Evolutionary conservation across 495 filamentous ascomycete species (phyloP).

Genomic region (Lasiosphaeria miniovina): DNA sequence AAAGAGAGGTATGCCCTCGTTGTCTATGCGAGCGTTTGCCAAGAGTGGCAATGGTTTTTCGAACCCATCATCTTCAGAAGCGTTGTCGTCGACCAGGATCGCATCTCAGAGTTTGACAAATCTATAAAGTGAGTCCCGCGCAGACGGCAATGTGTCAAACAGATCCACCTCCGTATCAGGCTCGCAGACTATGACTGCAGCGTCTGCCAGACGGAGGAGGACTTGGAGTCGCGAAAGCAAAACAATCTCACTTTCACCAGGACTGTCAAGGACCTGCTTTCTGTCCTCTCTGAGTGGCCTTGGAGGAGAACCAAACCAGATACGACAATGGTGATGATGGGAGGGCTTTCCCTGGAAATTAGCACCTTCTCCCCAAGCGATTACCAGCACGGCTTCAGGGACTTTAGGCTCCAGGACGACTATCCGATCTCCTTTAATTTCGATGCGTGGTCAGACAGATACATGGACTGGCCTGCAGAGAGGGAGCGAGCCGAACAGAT

Average conservation of each 20-base stretch:
- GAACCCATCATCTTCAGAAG: slow-evolving; percentile 1
- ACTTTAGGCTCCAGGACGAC: slow-evolving; percentile 8
- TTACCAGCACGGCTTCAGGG: slow-evolving; percentile 7
- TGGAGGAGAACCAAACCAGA: not conserved
- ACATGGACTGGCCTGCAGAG: not conserved
- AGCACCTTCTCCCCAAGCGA: slow-evolving; percentile 5
- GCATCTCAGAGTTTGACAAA: slow-evolving; percentile 7
- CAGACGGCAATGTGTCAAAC: not conserved
- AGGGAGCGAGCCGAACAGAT: slow-evolving; percentile 3
- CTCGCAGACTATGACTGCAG: slow-evolving; percentile 5
- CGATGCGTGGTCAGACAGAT: not conserved
- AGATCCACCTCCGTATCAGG: slow-evolving; percentile 1
- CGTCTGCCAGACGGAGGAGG: slow-evolving; percentile 5
- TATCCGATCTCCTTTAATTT: slow-evolving; percentile 8
- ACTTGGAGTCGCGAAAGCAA: slow-evolving; percentile 2
- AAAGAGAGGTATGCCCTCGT: slow-evolving; percentile 1
- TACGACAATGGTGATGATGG: not conserved
- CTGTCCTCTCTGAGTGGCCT: slow-evolving; percentile 4
- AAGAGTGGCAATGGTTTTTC: slow-evolving; percentile 9
- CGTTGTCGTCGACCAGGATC: slow-evolving; percentile 7
- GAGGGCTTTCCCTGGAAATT: slow-evolving; percentile 4
- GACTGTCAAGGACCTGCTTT: not conserved
- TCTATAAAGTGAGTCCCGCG: not conserved
- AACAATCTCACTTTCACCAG: slow-evolving; percentile 3
- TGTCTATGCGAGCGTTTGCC: slow-evolving; percentile 8